phyloP scores from a whole-genome alignment of 495 filamentous ascomycete genomes.

The Annulohypoxylon nitens region DNA sequence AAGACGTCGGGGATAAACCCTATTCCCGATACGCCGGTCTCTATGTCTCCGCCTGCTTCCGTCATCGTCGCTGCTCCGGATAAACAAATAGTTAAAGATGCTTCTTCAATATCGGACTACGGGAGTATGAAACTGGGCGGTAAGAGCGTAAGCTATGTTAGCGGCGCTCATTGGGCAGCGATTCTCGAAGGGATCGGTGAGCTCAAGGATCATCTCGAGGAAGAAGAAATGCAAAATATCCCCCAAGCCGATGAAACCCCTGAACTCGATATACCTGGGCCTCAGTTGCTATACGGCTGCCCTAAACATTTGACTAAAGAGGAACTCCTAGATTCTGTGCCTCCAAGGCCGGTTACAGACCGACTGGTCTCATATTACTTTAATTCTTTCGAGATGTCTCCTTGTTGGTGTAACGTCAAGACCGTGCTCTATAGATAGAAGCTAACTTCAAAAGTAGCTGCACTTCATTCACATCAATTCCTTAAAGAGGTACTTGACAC shows the following conservation, averaged over 20 bases:
- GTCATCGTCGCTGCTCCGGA: neutral
- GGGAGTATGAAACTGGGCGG: neutral
- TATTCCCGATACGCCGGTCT: neutral
- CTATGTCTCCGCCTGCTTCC: neutral
- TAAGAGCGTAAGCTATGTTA: neutral
- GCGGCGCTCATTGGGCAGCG: neutral
- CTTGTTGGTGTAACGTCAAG: neutral
- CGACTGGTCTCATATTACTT: neutral
- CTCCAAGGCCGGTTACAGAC: neutral
- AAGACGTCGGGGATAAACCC: neutral
- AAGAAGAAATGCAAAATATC: neutral
- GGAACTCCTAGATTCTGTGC: neutral
- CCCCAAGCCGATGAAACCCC: neutral
- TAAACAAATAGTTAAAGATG: neutral
- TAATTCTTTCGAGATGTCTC: slow-evolving; percentile 1
- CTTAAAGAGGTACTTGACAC: neutral
- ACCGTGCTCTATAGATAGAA: neutral
- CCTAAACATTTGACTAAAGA: neutral
- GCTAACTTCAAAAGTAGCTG: neutral
- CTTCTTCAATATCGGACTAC: neutral
- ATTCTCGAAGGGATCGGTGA: slow-evolving; percentile 2
- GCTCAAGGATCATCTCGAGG: slow-evolving; percentile 5
- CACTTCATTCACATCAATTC: neutral
- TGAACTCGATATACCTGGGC: neutral
- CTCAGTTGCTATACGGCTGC: neutral